Evolutionary conservation across 805 yeast genomes (phyloP).

Genomic region (Tetrapisispora pingtungensis): DNA sequence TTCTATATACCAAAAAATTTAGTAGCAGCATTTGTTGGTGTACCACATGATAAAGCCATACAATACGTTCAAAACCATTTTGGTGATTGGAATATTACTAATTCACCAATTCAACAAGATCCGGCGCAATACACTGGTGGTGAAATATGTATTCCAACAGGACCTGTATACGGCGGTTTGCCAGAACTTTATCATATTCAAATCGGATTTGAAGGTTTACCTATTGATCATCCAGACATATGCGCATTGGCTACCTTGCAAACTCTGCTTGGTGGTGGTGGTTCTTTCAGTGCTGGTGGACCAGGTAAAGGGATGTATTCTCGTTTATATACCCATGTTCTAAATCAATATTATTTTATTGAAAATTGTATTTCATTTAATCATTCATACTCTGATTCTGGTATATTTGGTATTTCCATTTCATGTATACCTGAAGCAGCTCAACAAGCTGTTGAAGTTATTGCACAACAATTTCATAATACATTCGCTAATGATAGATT

Average conservation of each 20-base stretch:
- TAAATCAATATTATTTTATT: slow-evolving; percentile 83
- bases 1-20: slow-evolving; percentile 72
- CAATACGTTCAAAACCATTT: slow-evolving; percentile 52
- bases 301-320: slow-evolving; percentile 99
- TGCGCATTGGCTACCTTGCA: slow-evolving; percentile 87
- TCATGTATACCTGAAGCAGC: slow-evolving; percentile 84
- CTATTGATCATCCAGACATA: slow-evolving; percentile 74
- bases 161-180: slow-evolving; percentile 48
- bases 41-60: slow-evolving; percentile 59
- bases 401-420: slow-evolving; percentile 80
- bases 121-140: slow-evolving; percentile 53
- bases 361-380: slow-evolving; percentile 84
- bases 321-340: slow-evolving; percentile 78
- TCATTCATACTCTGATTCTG: slow-evolving; percentile 83
- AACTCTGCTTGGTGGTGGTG: slow-evolving; percentile 90
- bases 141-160: slow-evolving; percentile 42
- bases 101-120: slow-evolving; percentile 18
- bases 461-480: slow-evolving; percentile 51
- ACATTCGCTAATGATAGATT: slow-evolving; percentile 46
- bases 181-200: slow-evolving; percentile 81
- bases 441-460: slow-evolving; percentile 68
- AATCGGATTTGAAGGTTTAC: slow-evolving; percentile 79
- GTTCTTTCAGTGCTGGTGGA: slow-evolving; percentile 96
- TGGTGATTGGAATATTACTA: slow-evolving; percentile 43
- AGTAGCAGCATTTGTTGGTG: slow-evolving; percentile 83